phyloP scores from a whole-genome alignment of 306 rosid species.

The Urtica urens region DNA sequence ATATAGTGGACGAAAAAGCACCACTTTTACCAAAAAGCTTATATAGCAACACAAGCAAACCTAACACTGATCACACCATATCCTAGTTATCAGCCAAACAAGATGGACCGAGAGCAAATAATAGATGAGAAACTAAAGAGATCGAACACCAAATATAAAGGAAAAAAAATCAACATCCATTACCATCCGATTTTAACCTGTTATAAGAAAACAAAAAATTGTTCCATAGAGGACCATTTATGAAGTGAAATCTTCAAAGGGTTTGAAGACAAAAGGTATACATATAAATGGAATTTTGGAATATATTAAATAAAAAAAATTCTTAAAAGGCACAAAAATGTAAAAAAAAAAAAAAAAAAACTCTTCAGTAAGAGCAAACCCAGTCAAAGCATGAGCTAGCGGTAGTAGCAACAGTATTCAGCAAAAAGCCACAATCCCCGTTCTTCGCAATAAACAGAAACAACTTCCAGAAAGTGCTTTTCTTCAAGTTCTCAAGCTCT shows the following conservation, averaged over 20 bases:
- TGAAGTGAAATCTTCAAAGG: constrained; percentile 18
- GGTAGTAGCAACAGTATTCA: constrained; percentile 8
- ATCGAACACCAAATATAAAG: background rate
- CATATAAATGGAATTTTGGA: constrained; percentile 14
- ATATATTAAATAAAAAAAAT: background rate
- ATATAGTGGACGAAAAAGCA: no score
- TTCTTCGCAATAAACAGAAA: background rate
- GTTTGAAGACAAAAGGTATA: constrained; percentile 19
- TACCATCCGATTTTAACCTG: constrained; percentile 18
- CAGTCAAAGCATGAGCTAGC: constrained; percentile 10
- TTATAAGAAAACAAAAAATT: background rate
- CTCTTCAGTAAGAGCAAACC: background rate
- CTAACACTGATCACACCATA: no score
- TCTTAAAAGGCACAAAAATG: background rate
- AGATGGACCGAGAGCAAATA: no score
- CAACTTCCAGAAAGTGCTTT: background rate
- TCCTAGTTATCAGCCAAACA: no score
- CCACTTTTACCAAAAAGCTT: no score
- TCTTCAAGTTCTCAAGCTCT: background rate
- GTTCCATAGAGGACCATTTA: constrained; percentile 21
- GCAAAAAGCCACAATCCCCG: constrained; percentile 5
- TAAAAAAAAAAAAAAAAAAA: background rate
- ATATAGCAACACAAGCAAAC: no score
- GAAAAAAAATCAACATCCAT: constrained; percentile 4
- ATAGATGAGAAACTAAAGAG: background rate